These are phyloP conservation scores for Penicillium sp. DNA, from an alignment of 2,329 filamentous ascomycete species.

Conservation along the genomic window DNA sequence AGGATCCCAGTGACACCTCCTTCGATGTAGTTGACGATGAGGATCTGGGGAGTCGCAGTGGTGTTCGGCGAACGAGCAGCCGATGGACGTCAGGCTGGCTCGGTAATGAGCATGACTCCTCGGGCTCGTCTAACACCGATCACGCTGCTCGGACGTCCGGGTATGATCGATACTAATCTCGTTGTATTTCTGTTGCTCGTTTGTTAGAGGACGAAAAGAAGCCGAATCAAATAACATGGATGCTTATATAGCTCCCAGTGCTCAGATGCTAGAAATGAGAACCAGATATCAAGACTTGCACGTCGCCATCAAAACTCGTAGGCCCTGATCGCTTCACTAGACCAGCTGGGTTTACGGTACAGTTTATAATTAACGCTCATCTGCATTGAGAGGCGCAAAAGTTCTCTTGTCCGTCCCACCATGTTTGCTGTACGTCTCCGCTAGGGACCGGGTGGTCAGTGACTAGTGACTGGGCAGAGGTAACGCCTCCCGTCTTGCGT, in stretches of 20 bases:
- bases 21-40: constrained; percentile 88
- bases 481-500: background rate
- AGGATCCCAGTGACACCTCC: constrained; percentile 82
- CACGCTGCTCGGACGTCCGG: constrained; percentile 28
- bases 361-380: background rate
- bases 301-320: background rate
- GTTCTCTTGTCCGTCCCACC: background rate
- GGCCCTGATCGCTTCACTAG: background rate
- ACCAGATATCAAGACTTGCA: background rate
- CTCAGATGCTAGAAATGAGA: background rate
- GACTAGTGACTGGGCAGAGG: background rate
- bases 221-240: background rate
- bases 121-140: constrained; percentile 30
- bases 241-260: background rate
- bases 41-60: constrained; percentile 45
- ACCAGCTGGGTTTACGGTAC: background rate
- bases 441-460: background rate
- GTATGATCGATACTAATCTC: constrained; percentile 22
- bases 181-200: background rate
- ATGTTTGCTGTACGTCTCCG: background rate
- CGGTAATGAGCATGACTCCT: constrained; percentile 27
- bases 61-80: constrained; percentile 23
- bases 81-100: constrained; percentile 38
- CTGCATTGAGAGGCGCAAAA: background rate
- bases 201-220: constrained; percentile 8